Conservation (phyloP, 352 stramenopile species). For the Plasmopara muralis region DNA sequence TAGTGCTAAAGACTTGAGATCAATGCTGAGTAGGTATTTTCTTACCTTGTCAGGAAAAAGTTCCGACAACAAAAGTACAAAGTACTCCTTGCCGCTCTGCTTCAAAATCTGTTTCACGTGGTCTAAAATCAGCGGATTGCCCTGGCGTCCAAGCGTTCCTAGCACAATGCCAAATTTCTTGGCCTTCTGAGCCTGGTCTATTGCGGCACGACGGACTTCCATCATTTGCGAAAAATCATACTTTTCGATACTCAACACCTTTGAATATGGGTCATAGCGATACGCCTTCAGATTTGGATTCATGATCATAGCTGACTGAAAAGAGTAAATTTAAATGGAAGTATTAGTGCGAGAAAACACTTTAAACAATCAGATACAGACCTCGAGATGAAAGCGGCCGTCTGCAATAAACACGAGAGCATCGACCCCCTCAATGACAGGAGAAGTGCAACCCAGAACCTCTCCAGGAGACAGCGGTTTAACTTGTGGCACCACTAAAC, state of each 20-base stretch:
- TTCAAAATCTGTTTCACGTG: constrained; percentile 87
- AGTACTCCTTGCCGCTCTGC: constrained; percentile 84
- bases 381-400: constrained; percentile 98
- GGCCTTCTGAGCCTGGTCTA: constrained; percentile 64
- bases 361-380: constrained; percentile 16
- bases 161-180: constrained; percentile 96
- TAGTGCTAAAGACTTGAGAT: neutral
- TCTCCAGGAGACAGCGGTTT: constrained; percentile 97
- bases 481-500: constrained; percentile 90
- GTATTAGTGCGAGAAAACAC: neutral
- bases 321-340: constrained; percentile 2
- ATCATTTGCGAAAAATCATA: constrained; percentile 98
- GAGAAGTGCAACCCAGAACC: constrained; percentile 98
- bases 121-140: constrained; percentile 95
- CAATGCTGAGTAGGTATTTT: neutral
- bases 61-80: constrained; percentile 96
- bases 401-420: constrained; percentile 98
- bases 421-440: constrained; percentile 87
- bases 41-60: constrained; percentile 92
- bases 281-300: constrained; percentile 95
- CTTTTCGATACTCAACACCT: constrained; percentile 93
- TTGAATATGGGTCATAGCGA: constrained; percentile 99
- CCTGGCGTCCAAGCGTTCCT: constrained; percentile 97
- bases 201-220: constrained; percentile 75
- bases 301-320: constrained; percentile 95